Conservation (phyloP, 2,329 filamentous ascomycete species). For the Botrytis byssoidea region DNA sequence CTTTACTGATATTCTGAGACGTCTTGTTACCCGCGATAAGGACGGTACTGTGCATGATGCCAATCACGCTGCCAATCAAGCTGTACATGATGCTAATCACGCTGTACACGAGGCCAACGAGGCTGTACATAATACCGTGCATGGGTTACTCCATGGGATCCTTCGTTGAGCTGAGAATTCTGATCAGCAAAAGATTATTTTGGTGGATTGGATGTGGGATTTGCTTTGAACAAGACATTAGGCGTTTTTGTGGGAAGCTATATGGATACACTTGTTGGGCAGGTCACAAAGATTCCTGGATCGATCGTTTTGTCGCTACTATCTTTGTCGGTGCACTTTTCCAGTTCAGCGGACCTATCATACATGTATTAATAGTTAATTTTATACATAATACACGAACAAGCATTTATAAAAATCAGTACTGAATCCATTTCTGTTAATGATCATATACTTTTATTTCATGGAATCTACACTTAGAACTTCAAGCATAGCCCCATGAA, state of each 20-base stretch:
- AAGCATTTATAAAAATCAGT: neutral
- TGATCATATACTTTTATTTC: neutral
- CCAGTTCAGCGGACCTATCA: neutral
- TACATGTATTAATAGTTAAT: neutral
- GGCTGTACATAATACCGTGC: neutral
- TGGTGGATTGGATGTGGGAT: neutral
- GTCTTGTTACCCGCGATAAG: neutral
- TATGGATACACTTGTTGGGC: neutral
- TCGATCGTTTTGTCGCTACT: neutral
- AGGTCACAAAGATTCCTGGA: neutral
- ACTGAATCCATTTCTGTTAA: neutral
- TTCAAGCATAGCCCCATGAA: neutral
- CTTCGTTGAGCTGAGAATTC: neutral
- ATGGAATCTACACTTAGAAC: neutral
- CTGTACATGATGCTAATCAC: neutral
- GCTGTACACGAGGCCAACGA: neutral
- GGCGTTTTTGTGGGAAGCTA: neutral
- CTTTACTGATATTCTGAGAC: too few relatives aligned
- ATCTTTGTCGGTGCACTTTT: neutral
- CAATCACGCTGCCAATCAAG: neutral
- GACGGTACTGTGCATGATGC: neutral
- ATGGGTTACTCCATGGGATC: neutral
- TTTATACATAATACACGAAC: neutral
- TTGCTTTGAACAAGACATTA: neutral
- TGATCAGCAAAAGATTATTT: neutral